Conservation (phyloP, 805 yeast genomes). For the Ogataea haglerorum region DNA sequence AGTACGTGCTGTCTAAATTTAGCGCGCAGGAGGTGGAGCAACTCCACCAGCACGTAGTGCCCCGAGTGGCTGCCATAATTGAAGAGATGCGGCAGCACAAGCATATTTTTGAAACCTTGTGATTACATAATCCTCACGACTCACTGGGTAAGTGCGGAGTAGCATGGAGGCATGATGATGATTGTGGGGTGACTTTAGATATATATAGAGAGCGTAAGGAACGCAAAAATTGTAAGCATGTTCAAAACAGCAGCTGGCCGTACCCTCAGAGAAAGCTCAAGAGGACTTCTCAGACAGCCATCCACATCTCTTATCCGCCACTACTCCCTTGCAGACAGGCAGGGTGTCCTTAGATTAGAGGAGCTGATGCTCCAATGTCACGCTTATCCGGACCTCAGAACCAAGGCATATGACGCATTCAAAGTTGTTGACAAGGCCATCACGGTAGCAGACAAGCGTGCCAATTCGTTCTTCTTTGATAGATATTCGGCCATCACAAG, state of each 20-base stretch:
- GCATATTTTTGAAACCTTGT: conserved; percentile 26
- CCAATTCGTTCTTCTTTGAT: conserved; percentile 9
- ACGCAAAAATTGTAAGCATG: background rate
- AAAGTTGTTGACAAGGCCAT: conserved; percentile 14
- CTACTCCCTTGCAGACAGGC: conserved; percentile 9
- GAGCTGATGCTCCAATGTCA: conserved; percentile 16
- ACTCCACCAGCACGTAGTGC: conserved; percentile 40
- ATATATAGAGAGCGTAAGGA: background rate
- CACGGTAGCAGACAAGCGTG: conserved; percentile 13
- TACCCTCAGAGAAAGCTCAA: conserved; percentile 1
- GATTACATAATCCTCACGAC: conserved; percentile 5
- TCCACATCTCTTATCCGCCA: conserved; percentile 6
- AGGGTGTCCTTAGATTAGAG: conserved; percentile 16
- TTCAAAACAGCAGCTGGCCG: conserved; percentile 2
- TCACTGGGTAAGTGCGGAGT: conserved; percentile 7
- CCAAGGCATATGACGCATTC: conserved; percentile 15
- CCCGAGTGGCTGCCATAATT: conserved; percentile 37
- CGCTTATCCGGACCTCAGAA: conserved; percentile 14
- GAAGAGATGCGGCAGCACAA: conserved; percentile 33
- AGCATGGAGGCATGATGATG: conserved; percentile 5
- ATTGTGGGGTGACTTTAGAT: conserved; percentile 6
- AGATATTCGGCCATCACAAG: conserved; percentile 9
- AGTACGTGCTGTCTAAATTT: conserved; percentile 62
- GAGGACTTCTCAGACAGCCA: background rate
- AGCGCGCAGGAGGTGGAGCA: conserved; percentile 40